Evolutionary conservation across 2,329 filamentous ascomycete species (phyloP).

Genomic region (Sarocladium kiliense): DNA sequence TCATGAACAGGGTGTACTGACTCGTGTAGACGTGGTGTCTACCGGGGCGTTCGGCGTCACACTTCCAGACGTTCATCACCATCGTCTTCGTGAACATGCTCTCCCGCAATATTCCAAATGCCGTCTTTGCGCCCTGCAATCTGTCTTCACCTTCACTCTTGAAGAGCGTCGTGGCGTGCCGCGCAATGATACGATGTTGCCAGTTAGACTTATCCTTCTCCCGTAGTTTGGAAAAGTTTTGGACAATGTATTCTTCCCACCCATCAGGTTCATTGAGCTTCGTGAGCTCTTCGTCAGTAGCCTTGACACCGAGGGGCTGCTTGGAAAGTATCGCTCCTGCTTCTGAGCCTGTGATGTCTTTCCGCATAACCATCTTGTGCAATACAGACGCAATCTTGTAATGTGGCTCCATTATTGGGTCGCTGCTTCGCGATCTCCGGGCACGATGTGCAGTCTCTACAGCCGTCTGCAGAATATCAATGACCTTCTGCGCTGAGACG

Average conservation of each 20-base stretch:
- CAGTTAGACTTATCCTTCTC: slow-evolving; percentile 88
- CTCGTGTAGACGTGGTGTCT: slow-evolving; percentile 90
- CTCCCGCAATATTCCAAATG: slow-evolving; percentile 70
- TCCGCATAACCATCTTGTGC: slow-evolving; percentile 68
- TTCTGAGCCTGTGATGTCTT: slow-evolving; percentile 41
- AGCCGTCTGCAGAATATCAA: slow-evolving; percentile 46
- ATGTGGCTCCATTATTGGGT: slow-evolving; percentile 84
- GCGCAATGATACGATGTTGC: slow-evolving; percentile 87
- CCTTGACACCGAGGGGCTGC: slow-evolving; percentile 44
- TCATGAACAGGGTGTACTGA: slow-evolving; percentile 79
- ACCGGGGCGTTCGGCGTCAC: slow-evolving; percentile 76
- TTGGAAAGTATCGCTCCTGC: slow-evolving; percentile 49
- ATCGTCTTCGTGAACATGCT: slow-evolving; percentile 88
- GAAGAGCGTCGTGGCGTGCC: slow-evolving; percentile 57
- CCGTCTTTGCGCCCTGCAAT: slow-evolving; percentile 55
- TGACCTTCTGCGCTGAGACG: slow-evolving; percentile 31
- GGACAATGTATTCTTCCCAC: slow-evolving; percentile 52
- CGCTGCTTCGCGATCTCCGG: slow-evolving; percentile 54
- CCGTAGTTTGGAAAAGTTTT: slow-evolving; percentile 44
- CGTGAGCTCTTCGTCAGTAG: slow-evolving; percentile 28
- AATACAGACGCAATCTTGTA: slow-evolving; percentile 83
- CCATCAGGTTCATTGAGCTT: slow-evolving; percentile 46
- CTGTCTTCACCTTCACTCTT: slow-evolving; percentile 21
- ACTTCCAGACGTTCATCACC: slow-evolving; percentile 92
- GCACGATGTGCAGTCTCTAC: slow-evolving; percentile 45